Evolutionary conservation across 2,329 filamentous ascomycete genomes (phyloP), one percentile per base, ranked within the genome.

Genomic region (Colletotrichum spaethianum): DNA sequence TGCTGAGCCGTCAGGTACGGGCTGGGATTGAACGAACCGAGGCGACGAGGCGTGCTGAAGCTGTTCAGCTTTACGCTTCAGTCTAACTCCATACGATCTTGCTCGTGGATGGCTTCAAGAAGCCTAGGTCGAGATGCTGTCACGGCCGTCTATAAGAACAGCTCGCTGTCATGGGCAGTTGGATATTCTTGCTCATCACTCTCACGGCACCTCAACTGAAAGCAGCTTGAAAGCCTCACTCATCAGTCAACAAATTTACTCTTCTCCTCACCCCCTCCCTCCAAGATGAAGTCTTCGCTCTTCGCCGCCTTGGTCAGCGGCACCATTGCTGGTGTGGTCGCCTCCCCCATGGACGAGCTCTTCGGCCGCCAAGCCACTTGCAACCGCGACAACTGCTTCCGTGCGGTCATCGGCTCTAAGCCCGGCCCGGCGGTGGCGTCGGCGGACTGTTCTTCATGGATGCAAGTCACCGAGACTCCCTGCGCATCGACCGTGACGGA

Each of bases 331-430:
- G 46, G 42, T 46, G 65, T 53, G 28, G 57, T 44, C 57, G 65
- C 65, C 46, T 63, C 65, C 28, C 65, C 65, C 1, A 52, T 62
- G 36, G 65, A 63, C 65, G 57, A 67, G 28, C 57, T 67, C 4
- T 57, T 63, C 20, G 56, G 55, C 20, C 64, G 64, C 11, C 64
- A 67, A 33, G 64, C 64, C 28, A 28, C 20, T 9, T 67, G 64
- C 44, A 26, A 36, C 65, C 65, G 65, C 59, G 65, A 67, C 38
- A 67, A 67, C 57, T 67, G 65, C 28, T 36, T 67, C 57, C 57
- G 65, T 28, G 65, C 65, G 9, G 12, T 67, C n/a, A 11, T 63
- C 46, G 65, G 57, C 26, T 38, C 46, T 9, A 36, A 18, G 57
- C 65, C 65, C 16, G 64, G 64, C 11, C 64, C 36, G 28, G 64